These are phyloP conservation scores for Sarocladium kiliense DNA, from an alignment of 2,329 filamentous ascomycete species.

Conservation along the genomic window DNA sequence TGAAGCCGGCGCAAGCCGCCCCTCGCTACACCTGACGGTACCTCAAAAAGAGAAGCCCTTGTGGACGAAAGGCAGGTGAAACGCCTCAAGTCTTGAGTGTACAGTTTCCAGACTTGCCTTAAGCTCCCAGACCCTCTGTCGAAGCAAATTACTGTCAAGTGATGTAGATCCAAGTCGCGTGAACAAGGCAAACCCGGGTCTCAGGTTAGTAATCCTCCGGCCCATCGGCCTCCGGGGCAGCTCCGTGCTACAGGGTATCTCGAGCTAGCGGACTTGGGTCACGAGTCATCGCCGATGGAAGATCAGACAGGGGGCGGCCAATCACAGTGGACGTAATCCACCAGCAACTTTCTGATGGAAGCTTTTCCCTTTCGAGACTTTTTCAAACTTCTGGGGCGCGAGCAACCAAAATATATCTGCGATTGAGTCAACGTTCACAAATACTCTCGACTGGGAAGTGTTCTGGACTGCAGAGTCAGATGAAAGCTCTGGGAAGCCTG, in stretches of 20 bases:
- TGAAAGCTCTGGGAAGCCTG: slow-evolving; percentile 14
- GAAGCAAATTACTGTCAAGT: not conserved
- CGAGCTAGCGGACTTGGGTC: not conserved
- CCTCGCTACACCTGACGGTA: not conserved
- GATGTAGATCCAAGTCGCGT: not conserved
- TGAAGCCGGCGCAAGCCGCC: not conserved
- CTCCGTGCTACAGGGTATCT: no score
- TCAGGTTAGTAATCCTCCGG: not conserved
- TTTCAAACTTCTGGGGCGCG: not conserved
- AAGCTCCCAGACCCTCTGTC: not conserved
- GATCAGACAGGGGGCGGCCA: not conserved
- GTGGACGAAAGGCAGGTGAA: no score
- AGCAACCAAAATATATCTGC: not conserved
- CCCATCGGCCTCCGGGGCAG: not conserved
- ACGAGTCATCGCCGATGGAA: not conserved
- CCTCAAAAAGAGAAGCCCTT: no score
- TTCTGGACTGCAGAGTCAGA: not conserved
- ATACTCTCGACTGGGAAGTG: not conserved
- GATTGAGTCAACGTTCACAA: no score
- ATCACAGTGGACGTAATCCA: not conserved
- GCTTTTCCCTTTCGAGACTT: slow-evolving; percentile 7
- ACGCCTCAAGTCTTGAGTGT: no score
- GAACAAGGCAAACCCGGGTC: not conserved
- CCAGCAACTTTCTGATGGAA: not conserved
- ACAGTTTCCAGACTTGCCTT: no score